phyloP scores from a whole-genome alignment of 306 rosid species.

The Glycyrrhiza uralensis region DNA sequence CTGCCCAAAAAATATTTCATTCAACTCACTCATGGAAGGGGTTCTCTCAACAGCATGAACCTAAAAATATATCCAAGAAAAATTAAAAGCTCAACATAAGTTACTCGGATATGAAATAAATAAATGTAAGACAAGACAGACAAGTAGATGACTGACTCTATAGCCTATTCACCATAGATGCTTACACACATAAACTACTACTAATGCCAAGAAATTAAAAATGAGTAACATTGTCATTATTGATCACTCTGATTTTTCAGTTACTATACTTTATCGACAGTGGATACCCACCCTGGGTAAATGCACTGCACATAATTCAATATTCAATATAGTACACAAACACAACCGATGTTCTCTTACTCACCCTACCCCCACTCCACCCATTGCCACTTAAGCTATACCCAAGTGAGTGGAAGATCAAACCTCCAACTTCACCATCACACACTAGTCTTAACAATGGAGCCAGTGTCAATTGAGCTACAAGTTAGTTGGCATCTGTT shows the following conservation, averaged over 20 bases:
- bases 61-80: slow-evolving; percentile 52
- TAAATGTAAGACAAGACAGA: slow-evolving; percentile 10
- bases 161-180: not conserved
- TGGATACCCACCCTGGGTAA: not conserved
- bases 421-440: not conserved
- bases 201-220: slow-evolving; percentile 1
- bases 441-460: not conserved
- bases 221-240: not conserved
- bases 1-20: slow-evolving; percentile 96
- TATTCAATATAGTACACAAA: not conserved
- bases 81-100: slow-evolving; percentile 16
- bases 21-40: slow-evolving; percentile 98
- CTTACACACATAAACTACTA: not conserved
- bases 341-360: not conserved
- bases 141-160: slow-evolving; percentile 7
- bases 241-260: not conserved
- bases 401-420: slow-evolving; percentile 3
- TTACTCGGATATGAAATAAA: not conserved
- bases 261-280: not conserved
- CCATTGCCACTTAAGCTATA: not conserved
- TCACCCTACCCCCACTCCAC: not conserved
- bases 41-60: slow-evolving; percentile 93
- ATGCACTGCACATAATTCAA: not conserved
- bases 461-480: not conserved
- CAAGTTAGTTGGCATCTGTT: not conserved